A percentile compares a stretch with the other conserved stretches of the same genome.
Evolutionary conservation across 1,284 basidiomycete genomes (phyloP).

Genomic region (Puccinia hordei): DNA sequence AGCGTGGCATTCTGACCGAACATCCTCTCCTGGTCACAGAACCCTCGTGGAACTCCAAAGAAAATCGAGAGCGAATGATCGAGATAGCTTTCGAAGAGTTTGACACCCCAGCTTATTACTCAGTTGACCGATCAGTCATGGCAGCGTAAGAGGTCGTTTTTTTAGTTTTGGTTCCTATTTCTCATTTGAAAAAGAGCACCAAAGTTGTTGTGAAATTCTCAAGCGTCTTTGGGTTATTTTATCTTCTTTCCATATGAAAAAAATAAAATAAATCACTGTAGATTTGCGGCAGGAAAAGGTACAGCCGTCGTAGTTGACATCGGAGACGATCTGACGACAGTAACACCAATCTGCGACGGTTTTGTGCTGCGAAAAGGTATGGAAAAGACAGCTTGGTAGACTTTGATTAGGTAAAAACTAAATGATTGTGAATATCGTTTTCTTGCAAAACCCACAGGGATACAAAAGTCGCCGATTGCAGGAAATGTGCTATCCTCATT

Average conservation of each 20-base stretch:
- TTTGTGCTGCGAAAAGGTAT: slow-evolving; percentile 93
- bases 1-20: slow-evolving; percentile 63
- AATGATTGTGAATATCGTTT: not conserved
- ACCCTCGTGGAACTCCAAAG: slow-evolving; percentile 89
- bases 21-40: slow-evolving; percentile 94
- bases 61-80: slow-evolving; percentile 86
- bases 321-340: slow-evolving; percentile 81
- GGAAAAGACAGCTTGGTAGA: slow-evolving; percentile 51
- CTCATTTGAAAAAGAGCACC: not conserved
- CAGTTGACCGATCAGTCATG: slow-evolving; percentile 92
- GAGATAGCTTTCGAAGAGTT: slow-evolving; percentile 98
- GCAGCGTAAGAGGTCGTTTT: slow-evolving; percentile 71
- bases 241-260: slow-evolving; percentile 1
- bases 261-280: slow-evolving; percentile 60
- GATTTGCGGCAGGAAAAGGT: slow-evolving; percentile 93
- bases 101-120: slow-evolving; percentile 90
- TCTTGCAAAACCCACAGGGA: slow-evolving; percentile 51
- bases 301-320: slow-evolving; percentile 93
- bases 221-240: not conserved
- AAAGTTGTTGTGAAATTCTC: not conserved
- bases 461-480: slow-evolving; percentile 57
- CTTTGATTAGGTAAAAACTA: slow-evolving; percentile 36
- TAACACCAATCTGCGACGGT: slow-evolving; percentile 94
- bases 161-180: slow-evolving; percentile 21
- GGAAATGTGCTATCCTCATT: slow-evolving; percentile 55